phyloP scores from a whole-genome alignment of 345 rosid genomes.

The Populus deltoides region DNA sequence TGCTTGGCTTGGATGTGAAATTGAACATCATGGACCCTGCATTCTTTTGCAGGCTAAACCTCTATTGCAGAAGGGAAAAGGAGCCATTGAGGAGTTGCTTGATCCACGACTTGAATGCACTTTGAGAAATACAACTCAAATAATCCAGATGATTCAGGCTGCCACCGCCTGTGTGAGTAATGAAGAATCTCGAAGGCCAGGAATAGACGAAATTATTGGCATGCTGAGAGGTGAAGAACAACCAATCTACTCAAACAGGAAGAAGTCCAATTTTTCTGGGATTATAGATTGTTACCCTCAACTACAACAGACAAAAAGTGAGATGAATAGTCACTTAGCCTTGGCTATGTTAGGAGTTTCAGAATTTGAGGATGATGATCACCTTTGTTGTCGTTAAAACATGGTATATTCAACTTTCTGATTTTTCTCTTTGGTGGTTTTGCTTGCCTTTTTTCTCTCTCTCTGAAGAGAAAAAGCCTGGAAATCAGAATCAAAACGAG shows the following conservation, averaged over 20 bases:
- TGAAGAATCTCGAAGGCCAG: conserved; percentile 75
- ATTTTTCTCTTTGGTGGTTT: conserved; percentile 6
- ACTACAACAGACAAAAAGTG: conserved; percentile 60
- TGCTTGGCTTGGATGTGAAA: neutral
- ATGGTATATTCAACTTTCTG: neutral
- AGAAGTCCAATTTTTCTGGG: conserved; percentile 54
- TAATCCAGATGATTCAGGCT: conserved; percentile 64
- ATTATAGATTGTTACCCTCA: conserved; percentile 60
- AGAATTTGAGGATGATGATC: conserved; percentile 63
- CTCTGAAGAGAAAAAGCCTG: conserved; percentile 18
- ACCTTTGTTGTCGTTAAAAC: conserved; percentile 49
- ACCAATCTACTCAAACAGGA: conserved; percentile 33
- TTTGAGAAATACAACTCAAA: conserved; percentile 37
- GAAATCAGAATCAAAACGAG: conserved; percentile 12
- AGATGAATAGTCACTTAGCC: conserved; percentile 82
- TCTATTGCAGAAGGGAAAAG: conserved; percentile 59
- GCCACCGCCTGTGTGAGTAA: conserved; percentile 64
- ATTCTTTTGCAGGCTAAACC: conserved; percentile 65
- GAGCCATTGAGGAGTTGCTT: conserved; percentile 57
- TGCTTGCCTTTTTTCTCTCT: conserved; percentile 2
- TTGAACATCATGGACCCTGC: neutral
- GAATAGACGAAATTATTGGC: conserved; percentile 47
- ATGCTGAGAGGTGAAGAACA: conserved; percentile 61
- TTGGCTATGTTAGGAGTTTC: conserved; percentile 87
- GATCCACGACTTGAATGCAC: conserved; percentile 55